Evolutionary conservation across 2,329 filamentous ascomycete species (phyloP).

Genomic region (Pleurostoma richardsiae): DNA sequence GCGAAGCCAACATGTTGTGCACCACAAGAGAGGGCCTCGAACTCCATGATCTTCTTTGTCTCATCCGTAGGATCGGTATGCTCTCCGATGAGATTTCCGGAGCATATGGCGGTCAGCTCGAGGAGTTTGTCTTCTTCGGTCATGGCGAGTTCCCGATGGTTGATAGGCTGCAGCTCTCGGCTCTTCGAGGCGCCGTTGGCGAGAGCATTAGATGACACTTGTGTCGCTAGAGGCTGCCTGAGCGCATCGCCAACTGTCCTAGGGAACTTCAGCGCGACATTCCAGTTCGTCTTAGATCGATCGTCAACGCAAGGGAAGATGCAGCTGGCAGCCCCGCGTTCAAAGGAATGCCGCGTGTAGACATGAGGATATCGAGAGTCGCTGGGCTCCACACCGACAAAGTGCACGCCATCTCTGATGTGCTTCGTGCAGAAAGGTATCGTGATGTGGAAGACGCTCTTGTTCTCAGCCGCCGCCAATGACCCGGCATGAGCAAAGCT

Average conservation of each 20-base stretch:
- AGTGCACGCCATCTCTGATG: slow-evolving; percentile 84
- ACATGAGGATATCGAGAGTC: slow-evolving; percentile 85
- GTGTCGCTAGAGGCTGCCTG: slow-evolving; percentile 38
- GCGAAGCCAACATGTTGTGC: slow-evolving; percentile 91
- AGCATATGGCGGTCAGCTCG: slow-evolving; percentile 87
- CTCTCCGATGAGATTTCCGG: slow-evolving; percentile 84
- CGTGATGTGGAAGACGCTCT: slow-evolving; percentile 31
- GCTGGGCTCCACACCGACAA: slow-evolving; percentile 76
- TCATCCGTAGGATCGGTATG: slow-evolving; percentile 70
- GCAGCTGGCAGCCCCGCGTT: slow-evolving; percentile 74
- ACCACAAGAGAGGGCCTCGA: slow-evolving; percentile 68
- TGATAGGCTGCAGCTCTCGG: slow-evolving; percentile 31
- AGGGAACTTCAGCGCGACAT: slow-evolving; percentile 80
- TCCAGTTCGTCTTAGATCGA: slow-evolving; percentile 77
- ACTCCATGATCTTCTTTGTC: slow-evolving; percentile 82
- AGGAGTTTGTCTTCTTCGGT: slow-evolving; percentile 78
- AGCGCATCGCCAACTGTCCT: slow-evolving; percentile 79
- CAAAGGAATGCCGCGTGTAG: slow-evolving; percentile 78
- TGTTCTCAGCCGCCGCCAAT: neutral
- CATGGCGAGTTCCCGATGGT: slow-evolving; percentile 35
- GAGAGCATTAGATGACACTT: slow-evolving; percentile 19
- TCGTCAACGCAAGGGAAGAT: slow-evolving; percentile 95
- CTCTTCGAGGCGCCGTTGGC: slow-evolving; percentile 26
- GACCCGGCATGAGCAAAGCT: slow-evolving; percentile 5
- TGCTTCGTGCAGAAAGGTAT: slow-evolving; percentile 75